Evolutionary conservation across 2,329 filamentous ascomycete species (phyloP).

Genomic region (Byssochlamys sp.): DNA sequence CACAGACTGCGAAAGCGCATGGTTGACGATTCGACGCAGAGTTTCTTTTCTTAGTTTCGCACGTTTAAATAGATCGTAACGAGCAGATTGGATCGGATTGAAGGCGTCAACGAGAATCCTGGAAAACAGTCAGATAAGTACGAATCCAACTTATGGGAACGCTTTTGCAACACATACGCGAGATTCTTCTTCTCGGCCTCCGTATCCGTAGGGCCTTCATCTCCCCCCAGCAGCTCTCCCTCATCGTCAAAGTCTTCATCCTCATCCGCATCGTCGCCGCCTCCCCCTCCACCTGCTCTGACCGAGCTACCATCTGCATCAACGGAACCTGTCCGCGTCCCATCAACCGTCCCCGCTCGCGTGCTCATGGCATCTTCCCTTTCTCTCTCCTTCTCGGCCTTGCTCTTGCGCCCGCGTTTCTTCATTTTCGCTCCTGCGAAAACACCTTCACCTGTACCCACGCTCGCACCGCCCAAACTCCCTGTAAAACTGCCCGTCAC

Average conservation of each 20-base stretch:
- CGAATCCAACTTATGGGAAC: background rate
- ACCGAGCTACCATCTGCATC: slow-evolving; percentile 25
- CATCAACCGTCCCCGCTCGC: slow-evolving; percentile 13
- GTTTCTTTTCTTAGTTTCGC: slow-evolving; percentile 43
- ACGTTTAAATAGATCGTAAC: slow-evolving; percentile 42
- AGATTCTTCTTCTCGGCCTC: slow-evolving; percentile 45
- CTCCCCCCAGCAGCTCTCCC: slow-evolving; percentile 36
- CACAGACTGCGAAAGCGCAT: slow-evolving; percentile 58
- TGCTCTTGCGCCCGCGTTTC: slow-evolving; percentile 30
- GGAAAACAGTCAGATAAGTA: slow-evolving; percentile 16
- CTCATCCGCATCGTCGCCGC: slow-evolving; percentile 39
- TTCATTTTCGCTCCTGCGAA: slow-evolving; percentile 21
- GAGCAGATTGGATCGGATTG: slow-evolving; percentile 37
- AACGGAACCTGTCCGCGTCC: slow-evolving; percentile 21
- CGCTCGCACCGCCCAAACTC: slow-evolving; percentile 29
- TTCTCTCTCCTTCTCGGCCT: slow-evolving; percentile 28
- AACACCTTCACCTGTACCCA: slow-evolving; percentile 18
- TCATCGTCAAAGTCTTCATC: slow-evolving; percentile 43
- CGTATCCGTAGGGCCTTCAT: slow-evolving; percentile 38
- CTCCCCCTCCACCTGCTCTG: slow-evolving; percentile 29
- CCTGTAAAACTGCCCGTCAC: slow-evolving; percentile 35
- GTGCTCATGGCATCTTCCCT: slow-evolving; percentile 22
- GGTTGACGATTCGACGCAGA: slow-evolving; percentile 52
- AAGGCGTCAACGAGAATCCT: slow-evolving; percentile 40
- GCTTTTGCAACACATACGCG: slow-evolving; percentile 27